Percentiles rank a stretch among this genome's conserved stretches.
phyloP scores from a whole-genome alignment of 495 filamentous ascomycete genomes.

The Penicillium bialowiezense region DNA sequence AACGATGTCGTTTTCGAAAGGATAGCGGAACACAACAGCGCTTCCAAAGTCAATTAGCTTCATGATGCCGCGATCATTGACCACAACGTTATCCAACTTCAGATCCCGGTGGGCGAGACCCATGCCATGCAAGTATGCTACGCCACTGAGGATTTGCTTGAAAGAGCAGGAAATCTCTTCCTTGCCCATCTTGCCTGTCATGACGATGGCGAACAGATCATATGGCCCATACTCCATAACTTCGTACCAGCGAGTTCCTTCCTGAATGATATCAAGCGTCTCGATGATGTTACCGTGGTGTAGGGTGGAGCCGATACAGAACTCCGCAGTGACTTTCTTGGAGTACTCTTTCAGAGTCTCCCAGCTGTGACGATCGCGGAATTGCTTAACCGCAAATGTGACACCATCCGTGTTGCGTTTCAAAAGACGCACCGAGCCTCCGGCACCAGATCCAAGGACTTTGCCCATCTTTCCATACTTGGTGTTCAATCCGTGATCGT shows the following conservation, averaged over 20 bases:
- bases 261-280: conserved; percentile 93
- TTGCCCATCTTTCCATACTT: conserved; percentile 96
- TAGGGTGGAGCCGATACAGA: conserved; percentile 94
- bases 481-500: conserved; percentile 84
- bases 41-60: conserved; percentile 99
- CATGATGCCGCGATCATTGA: conserved; percentile 97
- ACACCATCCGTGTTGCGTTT: conserved; percentile 85
- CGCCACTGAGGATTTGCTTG: conserved; percentile 90
- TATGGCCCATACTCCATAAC: conserved; percentile 99
- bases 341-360: conserved; percentile 93
- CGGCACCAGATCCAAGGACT: conserved; percentile 90
- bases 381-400: conserved; percentile 97
- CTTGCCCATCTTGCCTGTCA: conserved; percentile 97
- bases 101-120: conserved; percentile 93
- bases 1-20: conserved; percentile 91
- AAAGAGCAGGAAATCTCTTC: conserved; percentile 90
- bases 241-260: conserved; percentile 94
- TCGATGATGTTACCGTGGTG: conserved; percentile 99
- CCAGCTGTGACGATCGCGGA: conserved; percentile 87
- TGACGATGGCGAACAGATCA: conserved; percentile 96
- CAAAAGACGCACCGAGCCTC: conserved; percentile 92
- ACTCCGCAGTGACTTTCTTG: conserved; percentile 99
- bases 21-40: conserved; percentile 93
- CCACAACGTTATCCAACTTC: conserved; percentile 97
- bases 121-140: conserved; percentile 97